Conservation (phyloP, 2,329 filamentous ascomycete species). For the Graphiopsis chlorocephala region DNA sequence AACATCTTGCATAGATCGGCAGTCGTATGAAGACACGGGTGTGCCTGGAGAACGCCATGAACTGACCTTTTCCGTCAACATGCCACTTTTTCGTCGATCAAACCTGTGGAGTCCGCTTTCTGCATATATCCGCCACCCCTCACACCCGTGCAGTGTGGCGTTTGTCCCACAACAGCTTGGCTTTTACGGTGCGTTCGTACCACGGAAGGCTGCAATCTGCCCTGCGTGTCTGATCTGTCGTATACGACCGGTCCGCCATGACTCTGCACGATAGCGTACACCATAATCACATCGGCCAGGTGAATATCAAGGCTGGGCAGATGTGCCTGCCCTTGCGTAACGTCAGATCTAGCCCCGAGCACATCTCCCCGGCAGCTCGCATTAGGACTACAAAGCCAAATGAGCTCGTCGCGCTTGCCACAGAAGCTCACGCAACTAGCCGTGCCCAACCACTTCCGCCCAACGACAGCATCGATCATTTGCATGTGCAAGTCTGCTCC, state of each 20-base stretch:
- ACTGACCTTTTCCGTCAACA: not conserved
- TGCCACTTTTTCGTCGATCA: not conserved
- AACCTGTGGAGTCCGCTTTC: not conserved
- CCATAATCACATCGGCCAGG: not conserved
- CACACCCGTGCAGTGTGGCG: slow-evolving; percentile 10
- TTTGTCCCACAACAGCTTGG: slow-evolving; percentile 4
- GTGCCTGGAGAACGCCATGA: not conserved
- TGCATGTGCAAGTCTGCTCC: not conserved
- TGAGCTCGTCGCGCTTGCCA: not conserved
- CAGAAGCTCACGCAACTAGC: slow-evolving; percentile 12
- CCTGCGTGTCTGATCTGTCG: not conserved
- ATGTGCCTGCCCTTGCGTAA: not conserved
- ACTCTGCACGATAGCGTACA: not conserved
- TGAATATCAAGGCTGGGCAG: not conserved
- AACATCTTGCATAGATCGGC: slow-evolving; percentile 49
- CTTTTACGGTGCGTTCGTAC: not conserved
- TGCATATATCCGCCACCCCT: not conserved
- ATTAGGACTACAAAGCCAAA: not conserved
- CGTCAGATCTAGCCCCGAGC: not conserved
- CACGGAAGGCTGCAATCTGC: not conserved
- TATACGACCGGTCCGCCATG: not conserved
- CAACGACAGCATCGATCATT: not conserved
- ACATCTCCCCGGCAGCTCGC: not conserved
- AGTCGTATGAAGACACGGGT: not conserved
- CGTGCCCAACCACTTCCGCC: not conserved